These are phyloP conservation scores for Phragmites australis DNA, from an alignment of 176 grass and related monocot genomes.

Conservation along the genomic window DNA sequence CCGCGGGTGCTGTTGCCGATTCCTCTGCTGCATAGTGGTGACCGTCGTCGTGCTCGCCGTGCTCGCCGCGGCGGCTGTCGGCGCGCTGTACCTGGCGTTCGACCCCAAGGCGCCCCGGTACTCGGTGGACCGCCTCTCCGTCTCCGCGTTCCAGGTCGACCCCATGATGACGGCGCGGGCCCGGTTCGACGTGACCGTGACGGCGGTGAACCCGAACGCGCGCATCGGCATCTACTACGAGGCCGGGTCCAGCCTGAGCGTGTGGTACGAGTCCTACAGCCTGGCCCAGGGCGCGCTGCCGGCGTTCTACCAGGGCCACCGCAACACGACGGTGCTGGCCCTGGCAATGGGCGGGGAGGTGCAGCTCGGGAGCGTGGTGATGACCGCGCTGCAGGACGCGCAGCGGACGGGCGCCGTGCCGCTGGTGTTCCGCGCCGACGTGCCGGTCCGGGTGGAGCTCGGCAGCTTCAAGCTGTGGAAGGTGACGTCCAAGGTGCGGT, in stretches of 20 bases:
- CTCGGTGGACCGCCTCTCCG: conserved; percentile 66
- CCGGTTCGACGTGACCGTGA: conserved; percentile 72
- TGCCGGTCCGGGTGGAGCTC: conserved; percentile 66
- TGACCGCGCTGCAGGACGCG: conserved; percentile 51
- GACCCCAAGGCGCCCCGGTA: conserved; percentile 77
- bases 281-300: conserved; percentile 56
- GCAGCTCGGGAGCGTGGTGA: conserved; percentile 49
- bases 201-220: conserved; percentile 64
- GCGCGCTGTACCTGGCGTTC: conserved; percentile 60
- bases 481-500: conserved; percentile 63
- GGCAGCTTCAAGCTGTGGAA: conserved; percentile 63
- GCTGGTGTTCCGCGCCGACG: conserved; percentile 67
- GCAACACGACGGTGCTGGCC: conserved; percentile 69
- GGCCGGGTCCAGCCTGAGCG: conserved; percentile 51
- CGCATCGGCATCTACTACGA: conserved; percentile 74
- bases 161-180: conserved; percentile 42
- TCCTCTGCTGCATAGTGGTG: conserved; percentile 50
- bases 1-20: conserved; percentile 57
- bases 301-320: conserved; percentile 76
- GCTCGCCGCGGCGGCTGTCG: conserved; percentile 36
- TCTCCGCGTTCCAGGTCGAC: conserved; percentile 56
- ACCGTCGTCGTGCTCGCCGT: conserved; percentile 35
- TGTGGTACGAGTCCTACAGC: conserved; percentile 47
- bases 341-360: conserved; percentile 54
- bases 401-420: conserved; percentile 62